Conservation (phyloP, 2,329 filamentous ascomycete genomes). For the Fusarium poae region DNA sequence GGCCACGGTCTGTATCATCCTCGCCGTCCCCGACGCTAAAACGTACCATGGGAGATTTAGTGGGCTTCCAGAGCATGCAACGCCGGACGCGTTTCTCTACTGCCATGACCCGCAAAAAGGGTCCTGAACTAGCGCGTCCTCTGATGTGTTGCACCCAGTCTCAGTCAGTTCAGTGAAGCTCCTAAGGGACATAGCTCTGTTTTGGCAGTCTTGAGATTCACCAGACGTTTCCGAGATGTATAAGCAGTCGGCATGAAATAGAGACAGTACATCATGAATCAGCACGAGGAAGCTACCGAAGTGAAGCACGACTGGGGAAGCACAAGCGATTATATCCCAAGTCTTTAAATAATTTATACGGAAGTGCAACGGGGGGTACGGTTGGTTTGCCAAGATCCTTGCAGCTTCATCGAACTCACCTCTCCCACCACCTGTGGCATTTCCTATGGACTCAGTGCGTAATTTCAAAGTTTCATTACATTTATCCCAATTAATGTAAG, state of each 20-base stretch:
- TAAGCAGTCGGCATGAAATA: constrained; percentile 15
- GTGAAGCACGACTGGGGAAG: constrained; percentile 25
- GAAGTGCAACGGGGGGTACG: constrained; percentile 37
- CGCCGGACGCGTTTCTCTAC: constrained; percentile 37
- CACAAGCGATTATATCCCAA: constrained; percentile 20
- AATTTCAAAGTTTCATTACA: constrained; percentile 32
- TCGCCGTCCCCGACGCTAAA: constrained; percentile 45
- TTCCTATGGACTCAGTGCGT: constrained; percentile 28
- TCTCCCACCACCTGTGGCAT: constrained; percentile 37
- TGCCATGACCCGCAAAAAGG: constrained; percentile 37
- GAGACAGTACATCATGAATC: constrained; percentile 23
- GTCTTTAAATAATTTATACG: constrained; percentile 39
- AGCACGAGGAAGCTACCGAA: constrained; percentile 7
- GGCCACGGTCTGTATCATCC: constrained; percentile 35
- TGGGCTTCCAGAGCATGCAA: constrained; percentile 34
- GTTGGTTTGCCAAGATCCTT: constrained; percentile 41
- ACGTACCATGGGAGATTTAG: constrained; percentile 43
- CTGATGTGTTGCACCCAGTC: constrained; percentile 17
- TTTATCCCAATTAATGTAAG: constrained; percentile 10
- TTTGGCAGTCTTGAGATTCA: constrained; percentile 2
- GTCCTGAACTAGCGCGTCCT: constrained; percentile 37
- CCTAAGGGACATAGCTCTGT: constrained; percentile 2
- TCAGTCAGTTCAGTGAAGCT: constrained; percentile 14
- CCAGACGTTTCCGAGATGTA: neutral
- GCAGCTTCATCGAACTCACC: constrained; percentile 34